Conservation (phyloP, 2,329 filamentous ascomycete genomes). For the Eurotiales sp. region DNA sequence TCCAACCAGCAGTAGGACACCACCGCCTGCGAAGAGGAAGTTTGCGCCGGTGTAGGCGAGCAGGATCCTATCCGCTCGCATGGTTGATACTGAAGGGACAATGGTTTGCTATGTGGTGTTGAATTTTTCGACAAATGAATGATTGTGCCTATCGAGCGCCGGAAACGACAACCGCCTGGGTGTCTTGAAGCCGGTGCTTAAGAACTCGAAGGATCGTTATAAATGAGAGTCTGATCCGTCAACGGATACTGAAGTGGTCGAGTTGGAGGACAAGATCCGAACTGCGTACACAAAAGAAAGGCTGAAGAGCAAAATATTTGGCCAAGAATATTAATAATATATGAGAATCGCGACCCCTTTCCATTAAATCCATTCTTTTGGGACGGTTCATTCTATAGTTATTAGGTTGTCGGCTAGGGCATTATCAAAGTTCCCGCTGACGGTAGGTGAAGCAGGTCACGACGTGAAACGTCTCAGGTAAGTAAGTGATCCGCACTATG, state of each 20-base stretch:
- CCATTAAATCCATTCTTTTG: background rate
- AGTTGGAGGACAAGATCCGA: background rate
- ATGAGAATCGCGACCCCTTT: background rate
- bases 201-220: too few relatives aligned
- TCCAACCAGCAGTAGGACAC: conserved; percentile 51
- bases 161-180: background rate
- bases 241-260: background rate
- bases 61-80: conserved; percentile 52
- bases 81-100: background rate
- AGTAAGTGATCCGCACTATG: background rate
- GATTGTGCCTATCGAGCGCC: background rate
- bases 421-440: background rate
- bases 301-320: background rate
- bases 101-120: background rate
- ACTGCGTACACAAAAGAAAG: background rate
- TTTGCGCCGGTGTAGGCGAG: conserved; percentile 50
- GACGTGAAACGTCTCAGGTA: conserved; percentile 12
- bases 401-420: background rate
- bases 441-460: conserved; percentile 9
- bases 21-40: conserved; percentile 50
- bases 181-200: too few relatives aligned
- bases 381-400: background rate
- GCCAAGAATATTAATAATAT: background rate
- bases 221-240: too few relatives aligned
- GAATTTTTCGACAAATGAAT: background rate